Evolutionary conservation across 1,139 yeast genomes (phyloP), one percentile per base, ranked within the genome.

Genomic region (Blastobotrys proliferans): DNA sequence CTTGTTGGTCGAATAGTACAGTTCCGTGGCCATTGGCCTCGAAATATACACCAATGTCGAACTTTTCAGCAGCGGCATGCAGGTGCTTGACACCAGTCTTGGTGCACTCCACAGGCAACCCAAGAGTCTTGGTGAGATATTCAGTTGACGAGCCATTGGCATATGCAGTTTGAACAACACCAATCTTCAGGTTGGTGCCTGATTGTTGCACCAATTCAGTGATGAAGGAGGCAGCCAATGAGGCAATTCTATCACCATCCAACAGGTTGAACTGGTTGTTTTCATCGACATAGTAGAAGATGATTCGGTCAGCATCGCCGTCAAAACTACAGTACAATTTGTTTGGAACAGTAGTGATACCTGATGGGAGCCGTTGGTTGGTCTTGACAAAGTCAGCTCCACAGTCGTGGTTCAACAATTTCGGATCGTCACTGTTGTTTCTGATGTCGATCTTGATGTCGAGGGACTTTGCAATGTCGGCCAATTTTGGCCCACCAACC

Each of bases 1-100:
- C 86, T 16, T 73, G 73, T 0, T 76, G 72, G 5, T 85, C 77
- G 60, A 92, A 94, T 17, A 88, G 69, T 3, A 92, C 95, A 0
- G 99, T 94, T 11, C 99, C 99, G 58, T 92, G 99, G n/a, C 99
- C 99, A 60, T 92, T 92, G 41, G 99, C 98, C 69, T 92, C 99
- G 57, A 92, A 92, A 65, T 94, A 92, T 18, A 92, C 81, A 19
- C 98, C 98, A 51, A 92, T 74, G 58, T 88, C 97, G 59, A 77
- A 92, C 43, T 79, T 74, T 49, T 77, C 79, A 1, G 95, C 95
- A 19, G 83, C 84, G 56, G 85, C 95, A 61, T 94, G 98, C 52
- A 94, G 72, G 64, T 92, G 95, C 66, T 92, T 92, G 33, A 92
- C 98, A 34, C 99, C 98, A 2, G 98, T 92, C 35, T 95, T 83